Evolutionary conservation across 2,329 filamentous ascomycete species (phyloP), one percentile per base, ranked within the genome.

Genomic region (Teratosphaeria viscida): DNA sequence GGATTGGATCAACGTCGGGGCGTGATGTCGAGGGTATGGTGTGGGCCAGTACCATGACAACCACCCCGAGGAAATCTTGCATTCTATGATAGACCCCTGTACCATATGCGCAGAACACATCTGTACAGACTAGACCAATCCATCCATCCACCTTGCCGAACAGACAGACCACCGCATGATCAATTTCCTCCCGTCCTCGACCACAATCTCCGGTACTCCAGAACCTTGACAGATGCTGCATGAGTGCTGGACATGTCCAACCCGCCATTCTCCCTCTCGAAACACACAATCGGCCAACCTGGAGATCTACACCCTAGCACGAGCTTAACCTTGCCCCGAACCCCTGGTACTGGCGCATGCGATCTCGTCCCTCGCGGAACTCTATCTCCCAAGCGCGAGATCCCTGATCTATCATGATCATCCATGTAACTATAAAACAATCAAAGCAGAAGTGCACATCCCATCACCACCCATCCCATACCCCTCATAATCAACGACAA

Each of bases 1-100:
- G 61, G 83, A 86, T 63, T 87, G 84, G 84, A 81, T 80, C 12
- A 53, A 43, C 16, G 37, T 43, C 16, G 37, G 10, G 37, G 12
- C 37, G 57, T 83, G 52, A 71, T 23, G 23, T 23, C 23, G 23
- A 23, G 23, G 23, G 23, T 23, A 23, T 23, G 23, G 23, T 23
- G 23, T 23, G 23, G 23, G 23, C 23, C 23, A 23, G 23, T 23
- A 23, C 23, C 23, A 23, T 23, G 23, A 23, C 23, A 23, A 23
- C 23, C 23, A 23, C 23, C 23, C 23, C 23, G 23, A 23, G 23
- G 23, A 23, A 23, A 23, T 23, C 23, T 23, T 23, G 23, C 23
- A 23, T 23, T 23, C 23, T 23, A 23, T 23, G 23, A 23, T 23
- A 23, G 23, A 23, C 23, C 23, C 23, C 23, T 23, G 23, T 23